Evolutionary conservation across 352 stramenopile genomes (phyloP).

Genomic region (Pythium sp.): DNA sequence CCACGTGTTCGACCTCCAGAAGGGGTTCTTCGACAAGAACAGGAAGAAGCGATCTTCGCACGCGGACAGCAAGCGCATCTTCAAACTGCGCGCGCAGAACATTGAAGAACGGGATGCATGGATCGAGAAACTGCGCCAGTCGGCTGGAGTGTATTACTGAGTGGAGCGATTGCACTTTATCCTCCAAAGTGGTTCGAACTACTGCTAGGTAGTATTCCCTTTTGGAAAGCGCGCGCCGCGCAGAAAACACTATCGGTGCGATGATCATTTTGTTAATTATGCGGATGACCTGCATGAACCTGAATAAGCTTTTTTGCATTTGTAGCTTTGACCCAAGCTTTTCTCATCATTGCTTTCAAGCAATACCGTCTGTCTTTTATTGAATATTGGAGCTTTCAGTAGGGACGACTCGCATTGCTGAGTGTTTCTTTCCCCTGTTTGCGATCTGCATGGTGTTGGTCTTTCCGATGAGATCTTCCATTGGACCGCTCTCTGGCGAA

Average conservation of each 20-base stretch:
- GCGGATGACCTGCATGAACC: not conserved
- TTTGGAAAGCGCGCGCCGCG: not conserved
- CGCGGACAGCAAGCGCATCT: slow-evolving; percentile 69
- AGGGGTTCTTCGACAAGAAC: slow-evolving; percentile 80
- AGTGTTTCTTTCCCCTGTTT: not conserved
- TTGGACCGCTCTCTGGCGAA: not conserved
- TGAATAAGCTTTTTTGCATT: not conserved
- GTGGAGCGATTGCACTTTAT: not conserved
- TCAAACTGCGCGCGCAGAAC: slow-evolving; percentile 79
- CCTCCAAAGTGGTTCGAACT: not conserved
- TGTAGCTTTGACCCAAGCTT: not conserved
- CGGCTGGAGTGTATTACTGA: slow-evolving; percentile 38
- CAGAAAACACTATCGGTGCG: not conserved
- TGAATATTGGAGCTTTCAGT: not conserved
- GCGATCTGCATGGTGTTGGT: not conserved
- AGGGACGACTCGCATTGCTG: not conserved
- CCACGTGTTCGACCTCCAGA: slow-evolving; percentile 74
- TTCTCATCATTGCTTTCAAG: no score
- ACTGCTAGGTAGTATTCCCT: not conserved
- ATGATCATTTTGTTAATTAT: slow-evolving; percentile 7
- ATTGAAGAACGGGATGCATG: slow-evolving; percentile 83
- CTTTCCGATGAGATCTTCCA: not conserved
- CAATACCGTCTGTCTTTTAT: not conserved
- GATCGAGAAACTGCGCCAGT: slow-evolving; percentile 73
- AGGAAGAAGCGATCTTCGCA: slow-evolving; percentile 70